phyloP scores from a whole-genome alignment of 768 basidiomycete genomes.

The Podaxis sp. region DNA sequence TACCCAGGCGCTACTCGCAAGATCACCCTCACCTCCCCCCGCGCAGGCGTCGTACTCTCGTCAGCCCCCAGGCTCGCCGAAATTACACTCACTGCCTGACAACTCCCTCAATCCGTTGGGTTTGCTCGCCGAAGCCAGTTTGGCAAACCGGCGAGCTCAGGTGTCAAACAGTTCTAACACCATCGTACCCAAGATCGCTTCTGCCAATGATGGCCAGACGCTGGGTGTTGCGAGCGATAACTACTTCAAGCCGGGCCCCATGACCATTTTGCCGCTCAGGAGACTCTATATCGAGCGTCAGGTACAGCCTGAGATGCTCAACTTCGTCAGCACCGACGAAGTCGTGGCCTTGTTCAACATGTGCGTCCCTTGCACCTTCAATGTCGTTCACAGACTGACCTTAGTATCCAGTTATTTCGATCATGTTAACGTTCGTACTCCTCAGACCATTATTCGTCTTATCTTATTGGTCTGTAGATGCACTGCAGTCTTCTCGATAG shows the following conservation, averaged over 20 bases:
- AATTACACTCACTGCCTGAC: constrained; percentile 89
- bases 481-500: constrained; percentile 81
- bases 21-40: constrained; percentile 47
- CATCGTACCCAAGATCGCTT: constrained; percentile 20
- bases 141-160: constrained; percentile 69
- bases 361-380: constrained; percentile 42
- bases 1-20: constrained; percentile 55
- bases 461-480: constrained; percentile 40
- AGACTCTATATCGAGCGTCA: constrained; percentile 85
- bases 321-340: constrained; percentile 83
- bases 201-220: constrained; percentile 39
- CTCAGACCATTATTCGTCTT: constrained; percentile 9
- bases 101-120: constrained; percentile 92
- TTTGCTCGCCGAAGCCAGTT: constrained; percentile 85
- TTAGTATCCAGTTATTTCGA: constrained; percentile 60
- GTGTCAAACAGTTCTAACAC: constrained; percentile 39
- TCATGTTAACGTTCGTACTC: constrained; percentile 62
- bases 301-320: constrained; percentile 91
- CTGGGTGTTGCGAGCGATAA: constrained; percentile 82
- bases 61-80: constrained; percentile 62
- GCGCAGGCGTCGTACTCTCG: constrained; percentile 25
- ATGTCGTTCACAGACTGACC: constrained; percentile 12
- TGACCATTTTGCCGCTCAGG: constrained; percentile 83
- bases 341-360: constrained; percentile 91
- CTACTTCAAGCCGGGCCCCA: constrained; percentile 93